Evolutionary conservation across 495 filamentous ascomycete genomes (phyloP), one percentile per base, ranked within the genome.

Genomic region (Aspergillus mulundensis): DNA sequence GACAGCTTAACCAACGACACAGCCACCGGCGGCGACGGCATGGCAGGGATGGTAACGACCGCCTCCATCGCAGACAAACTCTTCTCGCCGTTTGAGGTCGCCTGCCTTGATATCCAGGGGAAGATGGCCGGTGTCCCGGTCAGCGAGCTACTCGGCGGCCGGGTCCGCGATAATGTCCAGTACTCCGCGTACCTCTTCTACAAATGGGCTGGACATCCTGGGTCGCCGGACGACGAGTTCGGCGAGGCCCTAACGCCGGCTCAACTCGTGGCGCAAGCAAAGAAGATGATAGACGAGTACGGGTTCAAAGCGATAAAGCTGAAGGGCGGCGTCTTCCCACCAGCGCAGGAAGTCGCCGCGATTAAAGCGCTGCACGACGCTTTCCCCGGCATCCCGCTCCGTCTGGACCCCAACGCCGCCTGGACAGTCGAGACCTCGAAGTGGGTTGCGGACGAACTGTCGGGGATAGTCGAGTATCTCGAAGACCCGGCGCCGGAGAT

Each of bases 101-200:
- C 45, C 1, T 48, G 45, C 16, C 45, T 48, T 7, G 45, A 48
- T 14, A 34, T 48, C 45, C 45, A 48, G 15, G 45, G 45, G 3
- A 48, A 48, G 16, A 7, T 34, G 1, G 45, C 45, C 25, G 45
- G 25, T 19, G 18, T 48, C 3, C 45, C 28, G 8, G 45, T 48
- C 15, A 48, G 45, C 25, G 45, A 30, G 4, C 15, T 48, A 1
- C 45, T 48, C 15, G 45, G 45, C 19, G 45, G 45, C 0, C 45
- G 45, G 5, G 45, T 48, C 5, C 24, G 45, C 3, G 45, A 48
- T 25, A 48, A 48, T 18, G 45, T 48, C 7, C 45, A 48, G 23
- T 48, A 48, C 45, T 48, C 45, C 15, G 45, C 45, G 8, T 48
- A 48, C n/a, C 28, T 48, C 3, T 48, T 48, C 45, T 48, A 48